phyloP scores from a whole-genome alignment of 1,284 basidiomycete genomes.

The Lentinula novae-zelandiae region DNA sequence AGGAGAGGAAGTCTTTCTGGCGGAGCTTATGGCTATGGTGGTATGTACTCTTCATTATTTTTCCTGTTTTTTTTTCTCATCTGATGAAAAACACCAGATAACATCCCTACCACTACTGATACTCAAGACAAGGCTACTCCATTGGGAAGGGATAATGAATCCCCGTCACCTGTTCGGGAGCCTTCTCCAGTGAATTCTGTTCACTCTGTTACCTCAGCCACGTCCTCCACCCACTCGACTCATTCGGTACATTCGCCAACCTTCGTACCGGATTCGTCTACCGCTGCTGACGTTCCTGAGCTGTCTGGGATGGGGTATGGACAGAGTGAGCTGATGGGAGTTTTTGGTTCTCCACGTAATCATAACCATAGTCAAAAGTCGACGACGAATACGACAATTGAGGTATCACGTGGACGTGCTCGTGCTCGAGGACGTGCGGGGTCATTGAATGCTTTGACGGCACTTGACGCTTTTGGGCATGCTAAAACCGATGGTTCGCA shows the following conservation, averaged over 20 bases:
- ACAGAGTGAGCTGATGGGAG: conserved; percentile 55
- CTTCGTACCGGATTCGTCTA: conserved; percentile 62
- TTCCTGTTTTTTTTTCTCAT: too few species aligned
- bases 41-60: background rate
- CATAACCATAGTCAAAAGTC: background rate
- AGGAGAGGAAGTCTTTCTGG: background rate
- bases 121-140: background rate
- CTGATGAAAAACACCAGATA: too few species aligned
- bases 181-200: background rate
- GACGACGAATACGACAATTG: background rate
- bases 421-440: background rate
- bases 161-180: background rate
- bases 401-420: background rate
- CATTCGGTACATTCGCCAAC: conserved; percentile 42
- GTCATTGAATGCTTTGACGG: conserved; percentile 37
- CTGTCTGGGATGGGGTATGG: conserved; percentile 32
- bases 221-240: background rate
- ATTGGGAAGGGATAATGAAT: background rate
- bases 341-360: conserved; percentile 37
- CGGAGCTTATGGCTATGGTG: background rate
- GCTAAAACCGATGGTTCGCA: background rate
- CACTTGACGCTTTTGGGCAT: conserved; percentile 33
- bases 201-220: background rate
- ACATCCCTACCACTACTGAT: background rate
- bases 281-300: conserved; percentile 17